Percentiles rank a stretch among this genome's conserved stretches.
Conservation (phyloP, 257 asterid genomes). For the Thymus quinquecostatus region DNA sequence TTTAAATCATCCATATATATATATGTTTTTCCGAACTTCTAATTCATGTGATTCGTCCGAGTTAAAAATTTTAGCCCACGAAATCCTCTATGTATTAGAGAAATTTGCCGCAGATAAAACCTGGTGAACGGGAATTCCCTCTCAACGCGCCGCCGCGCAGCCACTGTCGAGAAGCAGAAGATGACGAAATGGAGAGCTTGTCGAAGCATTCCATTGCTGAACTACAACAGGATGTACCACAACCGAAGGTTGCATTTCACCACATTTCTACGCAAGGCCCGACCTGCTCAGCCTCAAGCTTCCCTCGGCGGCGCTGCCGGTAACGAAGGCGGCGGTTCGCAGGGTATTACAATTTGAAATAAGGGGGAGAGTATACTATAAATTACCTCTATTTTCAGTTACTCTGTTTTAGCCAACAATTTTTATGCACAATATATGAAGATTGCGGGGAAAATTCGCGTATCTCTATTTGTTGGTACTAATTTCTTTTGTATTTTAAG, state of each 20-base stretch:
- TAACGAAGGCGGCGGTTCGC: constrained; percentile 54
- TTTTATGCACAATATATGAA: background rate
- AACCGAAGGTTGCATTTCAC: constrained; percentile 55
- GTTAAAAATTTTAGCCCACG: background rate
- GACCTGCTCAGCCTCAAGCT: constrained; percentile 51
- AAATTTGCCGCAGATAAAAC: background rate
- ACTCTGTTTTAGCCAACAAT: background rate
- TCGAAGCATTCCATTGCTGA: constrained; percentile 37
- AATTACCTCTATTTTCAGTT: background rate
- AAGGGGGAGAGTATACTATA: background rate
- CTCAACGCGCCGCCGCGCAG: constrained; percentile 29
- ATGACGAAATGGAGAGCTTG: constrained; percentile 65
- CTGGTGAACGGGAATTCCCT: background rate
- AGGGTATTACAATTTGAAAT: constrained; percentile 40
- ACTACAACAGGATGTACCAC: constrained; percentile 37
- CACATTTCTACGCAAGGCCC: constrained; percentile 66
- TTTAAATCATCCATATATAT: too few species aligned
- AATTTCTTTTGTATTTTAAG: background rate
- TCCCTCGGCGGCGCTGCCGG: constrained; percentile 39
- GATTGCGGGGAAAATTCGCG: background rate
- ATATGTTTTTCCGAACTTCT: too few species aligned
- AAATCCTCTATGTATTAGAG: background rate
- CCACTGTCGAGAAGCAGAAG: constrained; percentile 8
- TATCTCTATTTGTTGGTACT: background rate
- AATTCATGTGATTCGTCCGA: too few species aligned